phyloP scores from a whole-genome alignment of 352 stramenopile genomes.

The Hyaloperonospora brassicae region DNA sequence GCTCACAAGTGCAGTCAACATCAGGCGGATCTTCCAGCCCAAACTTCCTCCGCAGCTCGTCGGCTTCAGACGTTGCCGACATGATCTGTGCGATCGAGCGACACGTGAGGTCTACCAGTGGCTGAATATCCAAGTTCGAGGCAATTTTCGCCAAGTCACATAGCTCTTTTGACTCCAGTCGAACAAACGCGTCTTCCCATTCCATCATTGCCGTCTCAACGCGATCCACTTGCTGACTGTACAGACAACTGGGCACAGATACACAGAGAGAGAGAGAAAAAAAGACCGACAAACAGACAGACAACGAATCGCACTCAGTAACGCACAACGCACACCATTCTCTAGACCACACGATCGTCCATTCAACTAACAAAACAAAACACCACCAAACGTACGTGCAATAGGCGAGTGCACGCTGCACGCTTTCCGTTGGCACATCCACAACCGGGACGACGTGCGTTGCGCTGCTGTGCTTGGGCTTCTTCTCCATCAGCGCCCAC shows the following conservation, averaged over 20 bases:
- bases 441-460: conserved; percentile 72
- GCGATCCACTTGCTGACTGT: conserved; percentile 70
- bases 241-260: conserved; percentile 39
- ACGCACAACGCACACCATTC: too few species aligned
- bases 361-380: conserved; percentile 3
- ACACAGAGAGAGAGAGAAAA: too few species aligned
- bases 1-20: conserved; percentile 45
- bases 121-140: conserved; percentile 76
- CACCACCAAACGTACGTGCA: conserved; percentile 32
- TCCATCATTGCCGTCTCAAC: conserved; percentile 43
- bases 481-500: conserved; percentile 59
- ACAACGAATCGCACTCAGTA: too few species aligned
- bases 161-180: conserved; percentile 68
- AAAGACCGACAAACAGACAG: too few species aligned
- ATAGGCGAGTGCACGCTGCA: conserved; percentile 64
- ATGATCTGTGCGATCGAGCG: conserved; percentile 80
- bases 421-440: conserved; percentile 62
- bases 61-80: conserved; percentile 65
- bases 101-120: conserved; percentile 70
- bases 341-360: too few species aligned
- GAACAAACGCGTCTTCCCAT: conserved; percentile 63
- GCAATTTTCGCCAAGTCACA: conserved; percentile 75
- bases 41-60: conserved; percentile 75
- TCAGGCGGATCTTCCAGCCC: conserved; percentile 44
- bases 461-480: conserved; percentile 40